Percentiles rank a stretch among this genome's conserved stretches.
These are phyloP conservation scores for Mucor sp. DNA, from an alignment of 371 early-diverging fungal species.

Conservation along the genomic window DNA sequence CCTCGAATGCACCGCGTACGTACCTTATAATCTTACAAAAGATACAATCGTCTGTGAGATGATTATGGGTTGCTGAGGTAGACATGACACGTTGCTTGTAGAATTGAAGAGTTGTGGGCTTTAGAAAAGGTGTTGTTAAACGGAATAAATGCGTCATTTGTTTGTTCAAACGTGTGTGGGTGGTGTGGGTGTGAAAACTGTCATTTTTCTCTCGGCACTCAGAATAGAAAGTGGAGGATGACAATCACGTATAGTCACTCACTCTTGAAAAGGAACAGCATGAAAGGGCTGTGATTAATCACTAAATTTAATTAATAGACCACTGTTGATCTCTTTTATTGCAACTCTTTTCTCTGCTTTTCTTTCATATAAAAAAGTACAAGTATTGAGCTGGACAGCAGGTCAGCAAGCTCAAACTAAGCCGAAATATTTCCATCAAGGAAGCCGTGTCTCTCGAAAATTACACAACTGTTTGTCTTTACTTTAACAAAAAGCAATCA, in stretches of 20 bases:
- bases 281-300: too few relatives aligned
- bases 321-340: too few relatives aligned
- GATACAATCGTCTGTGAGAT: slow-evolving; percentile 64
- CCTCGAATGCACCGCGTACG: not conserved
- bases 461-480: too few relatives aligned
- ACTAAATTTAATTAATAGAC: too few relatives aligned
- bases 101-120: not conserved
- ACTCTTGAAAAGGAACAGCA: too few relatives aligned
- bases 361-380: too few relatives aligned
- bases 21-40: slow-evolving; percentile 89
- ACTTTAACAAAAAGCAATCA: too few relatives aligned
- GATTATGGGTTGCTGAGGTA: slow-evolving; percentile 15
- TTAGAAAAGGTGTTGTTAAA: slow-evolving; percentile 4
- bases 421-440: too few relatives aligned
- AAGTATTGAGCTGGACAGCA: too few relatives aligned
- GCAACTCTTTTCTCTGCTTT: too few relatives aligned
- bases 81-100: slow-evolving; percentile 23
- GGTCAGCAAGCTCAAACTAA: too few relatives aligned
- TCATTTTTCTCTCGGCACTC: not conserved
- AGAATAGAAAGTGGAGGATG: not conserved
- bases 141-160: slow-evolving; percentile 15
- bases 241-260: not conserved
- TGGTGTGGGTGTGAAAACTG: slow-evolving; percentile 3
- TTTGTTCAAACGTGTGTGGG: not conserved
- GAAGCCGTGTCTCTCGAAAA: too few relatives aligned